Percentiles rank a stretch among this genome's conserved stretches.
Conservation (phyloP, 2,329 filamentous ascomycete genomes). For the Aspergillus udagawae region DNA sequence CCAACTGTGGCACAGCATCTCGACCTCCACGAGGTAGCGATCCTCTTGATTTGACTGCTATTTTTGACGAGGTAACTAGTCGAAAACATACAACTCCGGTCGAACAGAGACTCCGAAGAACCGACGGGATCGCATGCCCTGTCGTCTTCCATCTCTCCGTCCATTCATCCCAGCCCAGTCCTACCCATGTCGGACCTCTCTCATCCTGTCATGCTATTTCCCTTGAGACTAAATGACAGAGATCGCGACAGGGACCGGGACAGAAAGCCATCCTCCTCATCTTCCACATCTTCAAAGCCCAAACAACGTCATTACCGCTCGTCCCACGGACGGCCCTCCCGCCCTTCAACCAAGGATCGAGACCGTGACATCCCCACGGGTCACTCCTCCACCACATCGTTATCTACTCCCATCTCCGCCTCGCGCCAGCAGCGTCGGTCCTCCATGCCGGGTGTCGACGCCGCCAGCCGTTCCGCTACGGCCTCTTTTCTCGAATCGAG, state of each 20-base stretch:
- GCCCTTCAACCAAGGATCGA: conserved; percentile 32
- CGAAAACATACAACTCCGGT: conserved; percentile 12
- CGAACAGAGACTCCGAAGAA: conserved; percentile 9
- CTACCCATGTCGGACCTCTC: conserved; percentile 15
- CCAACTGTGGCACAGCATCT: conserved; percentile 5
- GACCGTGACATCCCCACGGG: conserved; percentile 25
- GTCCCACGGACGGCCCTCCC: conserved; percentile 28
- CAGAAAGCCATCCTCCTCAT: conserved; percentile 24
- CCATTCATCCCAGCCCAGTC: conserved; percentile 23
- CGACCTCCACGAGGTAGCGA: conserved; percentile 4
- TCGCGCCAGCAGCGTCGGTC: conserved; percentile 32
- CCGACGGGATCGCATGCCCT: conserved; percentile 5
- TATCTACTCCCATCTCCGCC: conserved; percentile 17
- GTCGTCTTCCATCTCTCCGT: conserved; percentile 14
- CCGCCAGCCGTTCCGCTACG: conserved; percentile 27
- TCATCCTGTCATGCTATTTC: conserved; percentile 34
- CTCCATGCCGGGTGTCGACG: conserved; percentile 53
- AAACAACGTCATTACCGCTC: conserved; percentile 28
- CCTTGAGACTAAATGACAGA: conserved; percentile 34
- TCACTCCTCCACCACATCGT: conserved; percentile 27
- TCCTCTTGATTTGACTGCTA: conserved; percentile 1
- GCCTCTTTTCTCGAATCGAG: conserved; percentile 43
- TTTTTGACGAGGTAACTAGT: conserved; percentile 22
- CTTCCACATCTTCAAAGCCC: conserved; percentile 21
- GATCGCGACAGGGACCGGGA: conserved; percentile 27